Conservation (phyloP, 2,329 filamentous ascomycete genomes). For the Fusarium armeniacum region DNA sequence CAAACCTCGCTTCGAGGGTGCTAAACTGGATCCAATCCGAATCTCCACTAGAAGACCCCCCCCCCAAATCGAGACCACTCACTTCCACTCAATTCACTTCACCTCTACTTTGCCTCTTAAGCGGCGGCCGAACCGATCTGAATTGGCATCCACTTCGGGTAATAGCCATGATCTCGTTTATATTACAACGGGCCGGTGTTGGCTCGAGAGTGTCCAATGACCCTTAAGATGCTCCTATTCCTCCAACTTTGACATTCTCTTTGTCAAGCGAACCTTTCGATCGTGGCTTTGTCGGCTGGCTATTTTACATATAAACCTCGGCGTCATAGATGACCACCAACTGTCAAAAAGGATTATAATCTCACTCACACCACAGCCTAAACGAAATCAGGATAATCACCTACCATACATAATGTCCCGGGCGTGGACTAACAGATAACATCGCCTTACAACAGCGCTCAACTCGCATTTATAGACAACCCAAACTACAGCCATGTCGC, state of each 20-base stretch:
- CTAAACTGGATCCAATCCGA: slow-evolving; percentile 3
- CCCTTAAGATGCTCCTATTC: slow-evolving; percentile 7
- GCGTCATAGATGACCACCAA: slow-evolving; percentile 32
- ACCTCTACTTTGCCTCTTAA: slow-evolving; percentile 3
- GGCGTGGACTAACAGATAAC: slow-evolving; percentile 36
- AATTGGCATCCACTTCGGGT: slow-evolving; percentile 19
- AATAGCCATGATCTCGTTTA: slow-evolving; percentile 35
- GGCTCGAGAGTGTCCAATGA: neutral
- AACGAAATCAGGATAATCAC: slow-evolving; percentile 10
- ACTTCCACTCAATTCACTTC: neutral
- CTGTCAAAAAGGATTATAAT: neutral
- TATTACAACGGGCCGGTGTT: neutral
- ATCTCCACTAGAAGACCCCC: slow-evolving; percentile 30
- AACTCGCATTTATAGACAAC: slow-evolving; percentile 11
- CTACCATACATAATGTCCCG: slow-evolving; percentile 31
- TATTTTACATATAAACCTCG: neutral
- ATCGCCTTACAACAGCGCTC: neutral
- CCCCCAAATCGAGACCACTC: slow-evolving; percentile 15
- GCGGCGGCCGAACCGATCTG: slow-evolving; percentile 19
- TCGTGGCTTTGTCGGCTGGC: slow-evolving; percentile 7
- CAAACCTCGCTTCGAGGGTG: slow-evolving; percentile 34
- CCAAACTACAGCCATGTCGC: slow-evolving; percentile 24
- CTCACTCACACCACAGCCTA: slow-evolving; percentile 2
- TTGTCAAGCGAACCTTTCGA: neutral
- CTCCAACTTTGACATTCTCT: neutral